These are phyloP conservation scores for Tremella yokohamensis DNA, from an alignment of 768 basidiomycete species.

Conservation along the genomic window DNA sequence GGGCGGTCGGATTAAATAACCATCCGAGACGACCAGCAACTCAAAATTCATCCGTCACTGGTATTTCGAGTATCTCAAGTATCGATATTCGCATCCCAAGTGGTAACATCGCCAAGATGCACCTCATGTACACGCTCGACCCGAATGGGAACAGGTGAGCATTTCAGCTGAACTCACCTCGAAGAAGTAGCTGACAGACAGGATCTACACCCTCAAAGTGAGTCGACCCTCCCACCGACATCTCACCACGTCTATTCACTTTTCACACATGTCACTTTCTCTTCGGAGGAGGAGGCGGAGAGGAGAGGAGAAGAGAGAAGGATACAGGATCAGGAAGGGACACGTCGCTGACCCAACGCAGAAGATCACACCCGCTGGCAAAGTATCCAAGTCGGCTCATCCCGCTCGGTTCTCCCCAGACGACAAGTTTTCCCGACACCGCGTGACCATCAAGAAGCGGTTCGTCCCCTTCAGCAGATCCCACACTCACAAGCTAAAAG, in stretches of 20 bases:
- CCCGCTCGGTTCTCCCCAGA: constrained; percentile 99
- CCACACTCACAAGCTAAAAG: not conserved
- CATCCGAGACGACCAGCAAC: not conserved
- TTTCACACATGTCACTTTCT: not conserved
- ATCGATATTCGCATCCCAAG: no score
- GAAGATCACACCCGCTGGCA: constrained; percentile 80
- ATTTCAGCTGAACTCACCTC: constrained; percentile 26
- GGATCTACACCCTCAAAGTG: constrained; percentile 91
- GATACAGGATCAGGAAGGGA: no score
- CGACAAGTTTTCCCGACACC: constrained; percentile 97
- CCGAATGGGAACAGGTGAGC: constrained; percentile 50
- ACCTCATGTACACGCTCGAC: constrained; percentile 77
- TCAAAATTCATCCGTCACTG: not conserved
- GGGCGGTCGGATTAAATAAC: not conserved
- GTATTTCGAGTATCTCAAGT: not conserved
- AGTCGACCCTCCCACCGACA: constrained; percentile 31
- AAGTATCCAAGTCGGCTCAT: constrained; percentile 91
- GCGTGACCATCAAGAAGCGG: constrained; percentile 94
- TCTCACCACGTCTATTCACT: not conserved
- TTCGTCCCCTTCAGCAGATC: constrained; percentile 13
- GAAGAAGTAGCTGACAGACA: constrained; percentile 50
- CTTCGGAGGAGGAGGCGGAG: not conserved
- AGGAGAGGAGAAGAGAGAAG: not conserved
- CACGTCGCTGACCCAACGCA: constrained; percentile 50
- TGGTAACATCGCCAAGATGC: constrained; percentile 63